Evolutionary conservation across 306 rosid species (phyloP).

Genomic region (Biancaea sappan): DNA sequence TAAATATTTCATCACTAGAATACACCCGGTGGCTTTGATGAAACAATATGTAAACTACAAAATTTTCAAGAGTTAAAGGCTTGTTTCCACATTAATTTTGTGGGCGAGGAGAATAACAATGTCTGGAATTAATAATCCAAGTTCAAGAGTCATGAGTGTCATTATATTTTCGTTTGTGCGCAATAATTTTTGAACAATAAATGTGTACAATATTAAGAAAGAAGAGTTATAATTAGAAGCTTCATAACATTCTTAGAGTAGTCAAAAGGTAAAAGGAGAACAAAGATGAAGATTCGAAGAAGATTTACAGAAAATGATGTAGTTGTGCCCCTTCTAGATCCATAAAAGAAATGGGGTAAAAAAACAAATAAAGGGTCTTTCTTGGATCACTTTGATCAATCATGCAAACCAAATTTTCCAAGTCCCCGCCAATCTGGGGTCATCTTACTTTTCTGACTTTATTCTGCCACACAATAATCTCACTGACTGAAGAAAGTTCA

Average conservation of each 20-base stretch:
- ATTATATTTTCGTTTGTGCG: neutral
- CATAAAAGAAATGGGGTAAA: neutral
- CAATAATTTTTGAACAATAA: neutral
- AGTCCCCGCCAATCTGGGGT: neutral
- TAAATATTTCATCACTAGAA: neutral
- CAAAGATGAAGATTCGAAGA: neutral
- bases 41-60: too few species aligned
- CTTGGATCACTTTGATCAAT: neutral
- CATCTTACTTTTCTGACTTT: neutral
- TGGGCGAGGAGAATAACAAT: neutral
- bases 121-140: neutral
- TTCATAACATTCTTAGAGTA: neutral
- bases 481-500: neutral
- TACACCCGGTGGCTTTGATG: neutral
- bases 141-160: too few species aligned
- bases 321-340: neutral
- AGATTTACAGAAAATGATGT: neutral
- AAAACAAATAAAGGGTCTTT: neutral
- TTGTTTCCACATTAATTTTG: neutral
- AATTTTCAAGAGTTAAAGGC: neutral
- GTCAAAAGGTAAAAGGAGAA: neutral
- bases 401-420: neutral
- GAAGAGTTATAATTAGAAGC: neutral
- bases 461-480: neutral
- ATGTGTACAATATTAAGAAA: neutral